phyloP scores from a whole-genome alignment of 495 filamentous ascomycete species.

The Paragyromitra xinjiangensis region DNA sequence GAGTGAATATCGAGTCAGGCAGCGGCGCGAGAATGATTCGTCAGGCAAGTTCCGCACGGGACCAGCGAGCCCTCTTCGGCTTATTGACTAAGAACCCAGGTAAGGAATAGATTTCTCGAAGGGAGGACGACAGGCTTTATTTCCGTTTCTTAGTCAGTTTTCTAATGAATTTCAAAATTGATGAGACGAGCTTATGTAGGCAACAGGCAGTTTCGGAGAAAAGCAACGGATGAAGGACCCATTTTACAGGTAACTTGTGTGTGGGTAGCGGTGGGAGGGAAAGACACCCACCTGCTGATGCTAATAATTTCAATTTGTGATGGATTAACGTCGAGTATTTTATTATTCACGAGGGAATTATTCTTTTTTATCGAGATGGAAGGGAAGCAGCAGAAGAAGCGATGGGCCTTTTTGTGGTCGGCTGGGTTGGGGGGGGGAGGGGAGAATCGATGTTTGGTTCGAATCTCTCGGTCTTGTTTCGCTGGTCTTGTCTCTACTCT shows the following conservation, averaged over 20 bases:
- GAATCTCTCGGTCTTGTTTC: slow-evolving; percentile 40
- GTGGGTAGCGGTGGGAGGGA: slow-evolving; percentile 29
- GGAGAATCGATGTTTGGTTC: slow-evolving; percentile 38
- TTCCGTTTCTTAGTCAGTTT: slow-evolving; percentile 40
- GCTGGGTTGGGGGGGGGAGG: background rate
- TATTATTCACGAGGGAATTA: slow-evolving; percentile 22
- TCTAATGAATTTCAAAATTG: slow-evolving; percentile 25
- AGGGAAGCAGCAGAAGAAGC: slow-evolving; percentile 11
- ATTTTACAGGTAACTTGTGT: slow-evolving; percentile 29
- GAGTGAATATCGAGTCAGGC: slow-evolving; percentile 37
- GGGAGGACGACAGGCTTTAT: slow-evolving; percentile 32
- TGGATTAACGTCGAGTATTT: slow-evolving; percentile 33
- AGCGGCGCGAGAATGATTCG: slow-evolving; percentile 41
- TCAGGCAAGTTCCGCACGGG: slow-evolving; percentile 41
- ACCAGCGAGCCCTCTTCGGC: slow-evolving; percentile 18
- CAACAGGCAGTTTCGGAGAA: slow-evolving; percentile 13
- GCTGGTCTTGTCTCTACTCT: slow-evolving; percentile 26
- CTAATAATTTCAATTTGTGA: slow-evolving; percentile 35
- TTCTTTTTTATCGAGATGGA: slow-evolving; percentile 38
- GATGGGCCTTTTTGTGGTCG: slow-evolving; percentile 31
- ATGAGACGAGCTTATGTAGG: slow-evolving; percentile 26
- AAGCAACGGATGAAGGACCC: slow-evolving; percentile 1
- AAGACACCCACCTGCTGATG: slow-evolving; percentile 41
- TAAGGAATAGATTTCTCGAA: slow-evolving; percentile 15
- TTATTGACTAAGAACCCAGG: slow-evolving; percentile 45